phyloP scores from a whole-genome alignment of 192 early-diverging fungal species.

The Polychytrium aggregatum region DNA sequence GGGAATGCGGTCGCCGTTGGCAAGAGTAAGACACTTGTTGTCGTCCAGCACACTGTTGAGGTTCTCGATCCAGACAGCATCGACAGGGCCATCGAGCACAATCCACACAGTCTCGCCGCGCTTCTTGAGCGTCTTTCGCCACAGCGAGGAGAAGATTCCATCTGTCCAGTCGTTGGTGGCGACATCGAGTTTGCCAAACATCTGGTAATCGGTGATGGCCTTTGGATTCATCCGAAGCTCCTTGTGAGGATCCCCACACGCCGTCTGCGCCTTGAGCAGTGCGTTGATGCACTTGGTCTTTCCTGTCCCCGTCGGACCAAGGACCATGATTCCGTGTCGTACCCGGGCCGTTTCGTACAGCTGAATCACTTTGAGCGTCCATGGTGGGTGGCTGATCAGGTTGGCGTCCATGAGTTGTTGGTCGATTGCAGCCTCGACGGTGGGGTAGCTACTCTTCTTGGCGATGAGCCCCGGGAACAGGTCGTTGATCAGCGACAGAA shows the following conservation, averaged over 20 bases:
- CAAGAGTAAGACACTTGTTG: constrained; percentile 56
- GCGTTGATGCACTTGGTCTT: constrained; percentile 52
- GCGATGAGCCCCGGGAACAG: constrained; percentile 50
- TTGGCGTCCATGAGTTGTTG: constrained; percentile 48
- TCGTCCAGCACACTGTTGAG: constrained; percentile 53
- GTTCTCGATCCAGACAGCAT: constrained; percentile 60
- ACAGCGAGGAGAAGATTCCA: constrained; percentile 54
- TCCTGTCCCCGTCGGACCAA: constrained; percentile 54
- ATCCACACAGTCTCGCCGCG: constrained; percentile 53
- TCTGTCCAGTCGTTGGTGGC: constrained; percentile 61
- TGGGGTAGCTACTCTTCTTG: constrained; percentile 45
- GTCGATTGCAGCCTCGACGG: constrained; percentile 43
- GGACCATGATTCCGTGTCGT: constrained; percentile 53
- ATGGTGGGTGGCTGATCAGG: constrained; percentile 50
- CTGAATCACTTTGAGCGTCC: constrained; percentile 55
- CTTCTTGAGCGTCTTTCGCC: constrained; percentile 51
- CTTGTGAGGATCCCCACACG: constrained; percentile 54
- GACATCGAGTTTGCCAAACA: constrained; percentile 55
- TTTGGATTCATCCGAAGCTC: constrained; percentile 58
- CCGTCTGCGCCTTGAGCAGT: constrained; percentile 46
- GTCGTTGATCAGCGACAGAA: constrained; percentile 48
- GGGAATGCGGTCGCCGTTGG: constrained; percentile 53
- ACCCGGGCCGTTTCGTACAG: constrained; percentile 50
- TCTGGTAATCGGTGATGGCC: constrained; percentile 56
- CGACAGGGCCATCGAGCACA: constrained; percentile 51